phyloP scores from a whole-genome alignment of 768 basidiomycete species.

The Tylopilus cervinicoccineus region DNA sequence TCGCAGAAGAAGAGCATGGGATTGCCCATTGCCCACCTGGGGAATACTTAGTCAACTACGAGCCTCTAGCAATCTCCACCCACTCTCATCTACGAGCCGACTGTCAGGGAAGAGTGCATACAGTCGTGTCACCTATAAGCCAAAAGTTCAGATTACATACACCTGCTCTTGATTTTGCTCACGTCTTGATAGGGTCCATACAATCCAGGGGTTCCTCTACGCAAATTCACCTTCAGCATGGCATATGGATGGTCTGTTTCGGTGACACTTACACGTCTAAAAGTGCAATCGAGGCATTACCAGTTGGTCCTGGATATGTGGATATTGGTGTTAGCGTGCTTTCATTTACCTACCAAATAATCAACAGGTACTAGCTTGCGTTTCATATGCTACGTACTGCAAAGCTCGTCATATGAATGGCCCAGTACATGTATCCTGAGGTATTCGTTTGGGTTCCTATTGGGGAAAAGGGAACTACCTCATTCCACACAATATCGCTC shows the following conservation, averaged over 20 bases:
- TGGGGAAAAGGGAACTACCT: constrained; percentile 71
- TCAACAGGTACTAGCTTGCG: background rate
- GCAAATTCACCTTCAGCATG: constrained; percentile 1
- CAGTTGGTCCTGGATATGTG: constrained; percentile 56
- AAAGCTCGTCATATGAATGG: constrained; percentile 54
- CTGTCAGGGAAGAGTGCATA: constrained; percentile 57
- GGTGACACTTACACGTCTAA: constrained; percentile 62
- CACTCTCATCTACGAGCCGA: constrained; percentile 63
- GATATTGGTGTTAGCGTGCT: constrained; percentile 50
- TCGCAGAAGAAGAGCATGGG: constrained; percentile 59
- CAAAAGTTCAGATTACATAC: background rate
- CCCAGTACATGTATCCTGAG: constrained; percentile 77
- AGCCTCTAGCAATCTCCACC: constrained; percentile 14
- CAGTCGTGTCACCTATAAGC: constrained; percentile 57
- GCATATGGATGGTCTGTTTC: background rate
- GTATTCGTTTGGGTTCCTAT: constrained; percentile 50
- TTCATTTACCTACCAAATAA: constrained; percentile 48
- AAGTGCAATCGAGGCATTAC: constrained; percentile 59
- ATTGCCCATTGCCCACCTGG: constrained; percentile 70
- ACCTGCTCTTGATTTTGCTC: constrained; percentile 17
- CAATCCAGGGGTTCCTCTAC: constrained; percentile 65
- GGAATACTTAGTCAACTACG: background rate
- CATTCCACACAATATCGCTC: constrained; percentile 65
- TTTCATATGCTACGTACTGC: constrained; percentile 35
- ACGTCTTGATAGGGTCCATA: constrained; percentile 81